Conservation (phyloP, 371 early-diverging fungal genomes). For the Massospora cicadina region DNA sequence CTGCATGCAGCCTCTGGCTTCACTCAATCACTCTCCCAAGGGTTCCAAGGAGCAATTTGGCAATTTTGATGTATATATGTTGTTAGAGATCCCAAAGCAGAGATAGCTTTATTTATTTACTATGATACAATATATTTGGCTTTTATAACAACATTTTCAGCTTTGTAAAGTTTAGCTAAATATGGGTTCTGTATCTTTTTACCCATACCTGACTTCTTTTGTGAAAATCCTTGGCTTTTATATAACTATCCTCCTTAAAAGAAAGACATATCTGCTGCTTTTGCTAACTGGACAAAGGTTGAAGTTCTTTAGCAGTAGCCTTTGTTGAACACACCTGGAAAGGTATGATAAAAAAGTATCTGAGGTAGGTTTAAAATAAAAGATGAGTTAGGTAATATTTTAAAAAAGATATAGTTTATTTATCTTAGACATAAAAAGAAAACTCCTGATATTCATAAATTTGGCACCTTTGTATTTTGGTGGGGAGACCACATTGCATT, state of each 20-base stretch:
- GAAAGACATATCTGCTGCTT: not conserved
- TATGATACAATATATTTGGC: slow-evolving; percentile 32
- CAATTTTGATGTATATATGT: slow-evolving; percentile 23
- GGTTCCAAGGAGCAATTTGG: slow-evolving; percentile 28
- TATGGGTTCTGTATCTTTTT: slow-evolving; percentile 38
- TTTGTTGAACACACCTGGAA: not conserved
- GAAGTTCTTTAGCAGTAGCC: not conserved
- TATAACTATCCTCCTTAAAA: slow-evolving; percentile 9
- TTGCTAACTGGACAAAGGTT: not conserved
- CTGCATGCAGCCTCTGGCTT: slow-evolving; percentile 40
- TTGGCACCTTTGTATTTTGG: slow-evolving; percentile 9
- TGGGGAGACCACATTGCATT: slow-evolving; percentile 6
- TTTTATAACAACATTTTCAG: slow-evolving; percentile 31
- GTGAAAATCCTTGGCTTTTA: slow-evolving; percentile 23
- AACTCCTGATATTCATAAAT: not conserved
- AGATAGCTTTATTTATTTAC: slow-evolving; percentile 24
- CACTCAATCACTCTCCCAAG: slow-evolving; percentile 27
- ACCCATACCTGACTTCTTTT: slow-evolving; percentile 51
- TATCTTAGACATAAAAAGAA: not conserved
- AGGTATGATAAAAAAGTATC: not conserved
- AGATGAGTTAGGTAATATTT: too few species aligned
- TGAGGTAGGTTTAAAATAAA: too few species aligned
- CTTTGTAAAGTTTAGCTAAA: slow-evolving; percentile 39
- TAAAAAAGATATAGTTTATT: not conserved
- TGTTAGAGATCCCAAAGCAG: slow-evolving; percentile 23